Percentiles rank a stretch among this genome's conserved stretches.
Evolutionary conservation across 2,329 filamentous ascomycete genomes (phyloP).

Genomic region (Lasiodiplodia gonubiensis): DNA sequence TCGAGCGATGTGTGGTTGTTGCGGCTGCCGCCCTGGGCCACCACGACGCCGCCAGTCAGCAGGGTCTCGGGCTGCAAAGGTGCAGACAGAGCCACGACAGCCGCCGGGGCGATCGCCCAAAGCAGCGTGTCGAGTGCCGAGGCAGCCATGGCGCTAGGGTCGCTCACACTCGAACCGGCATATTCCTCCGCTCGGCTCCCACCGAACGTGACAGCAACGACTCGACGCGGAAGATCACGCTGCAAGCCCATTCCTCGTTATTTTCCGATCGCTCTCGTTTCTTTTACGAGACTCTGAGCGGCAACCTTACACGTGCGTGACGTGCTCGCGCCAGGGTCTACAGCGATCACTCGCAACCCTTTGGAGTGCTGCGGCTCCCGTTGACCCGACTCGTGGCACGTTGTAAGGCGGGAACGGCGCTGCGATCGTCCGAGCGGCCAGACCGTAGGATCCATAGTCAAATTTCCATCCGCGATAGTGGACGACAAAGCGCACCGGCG

Average conservation of each 20-base stretch:
- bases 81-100: neutral
- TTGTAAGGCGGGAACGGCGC: neutral
- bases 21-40: neutral
- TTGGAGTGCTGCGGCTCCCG: neutral
- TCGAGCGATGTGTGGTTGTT: neutral
- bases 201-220: neutral
- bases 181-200: conserved; percentile 5
- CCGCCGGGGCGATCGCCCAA: neutral
- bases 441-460: conserved; percentile 1
- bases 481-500: neutral
- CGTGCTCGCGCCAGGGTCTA: neutral
- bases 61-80: neutral
- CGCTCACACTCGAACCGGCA: neutral
- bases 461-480: neutral
- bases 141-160: neutral
- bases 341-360: neutral
- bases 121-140: neutral
- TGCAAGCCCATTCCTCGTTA: conserved; percentile 1
- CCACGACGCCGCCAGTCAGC: neutral
- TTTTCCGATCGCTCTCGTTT: neutral
- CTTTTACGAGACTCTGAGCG: neutral
- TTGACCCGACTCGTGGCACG: neutral
- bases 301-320: neutral
- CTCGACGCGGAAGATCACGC: conserved; percentile 4
- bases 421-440: neutral